Conservation (phyloP, 257 asterid species). For the Cynanchum wilfordii region DNA sequence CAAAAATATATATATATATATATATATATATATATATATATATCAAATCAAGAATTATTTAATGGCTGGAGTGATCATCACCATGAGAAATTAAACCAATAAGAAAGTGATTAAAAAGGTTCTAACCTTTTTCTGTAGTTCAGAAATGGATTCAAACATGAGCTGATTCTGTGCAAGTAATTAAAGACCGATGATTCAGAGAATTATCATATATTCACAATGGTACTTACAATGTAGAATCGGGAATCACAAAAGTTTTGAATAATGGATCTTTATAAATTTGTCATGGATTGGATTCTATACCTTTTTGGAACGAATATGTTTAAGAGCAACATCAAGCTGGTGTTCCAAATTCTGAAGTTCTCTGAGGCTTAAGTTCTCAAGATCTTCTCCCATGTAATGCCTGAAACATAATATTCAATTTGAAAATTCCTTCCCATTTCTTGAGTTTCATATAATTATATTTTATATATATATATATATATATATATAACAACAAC, state of each 20-base stretch:
- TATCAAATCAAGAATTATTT: neutral
- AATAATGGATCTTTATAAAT: neutral
- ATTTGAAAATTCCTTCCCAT: too few relatives aligned
- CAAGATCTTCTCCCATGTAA: slow-evolving; percentile 73
- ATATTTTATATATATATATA: slow-evolving; percentile 2
- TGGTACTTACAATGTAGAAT: too few relatives aligned
- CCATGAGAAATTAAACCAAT: neutral
- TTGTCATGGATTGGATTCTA: neutral
- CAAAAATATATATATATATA: neutral
- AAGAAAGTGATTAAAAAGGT: neutral
- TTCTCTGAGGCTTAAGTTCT: slow-evolving; percentile 56
- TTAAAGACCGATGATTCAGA: neutral
- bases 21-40: too few relatives aligned
- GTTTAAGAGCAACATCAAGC: slow-evolving; percentile 71
- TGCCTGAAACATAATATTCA: slow-evolving; percentile 38
- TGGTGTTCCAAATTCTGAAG: slow-evolving; percentile 83
- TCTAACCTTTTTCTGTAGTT: slow-evolving; percentile 70
- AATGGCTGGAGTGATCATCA: neutral
- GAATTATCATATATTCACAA: too few relatives aligned
- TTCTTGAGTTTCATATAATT: too few relatives aligned
- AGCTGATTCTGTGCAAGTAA: slow-evolving; percentile 72
- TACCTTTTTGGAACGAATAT: slow-evolving; percentile 76
- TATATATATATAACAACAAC: neutral
- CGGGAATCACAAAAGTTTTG: too few relatives aligned
- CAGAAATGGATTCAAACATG: slow-evolving; percentile 74